phyloP scores from a whole-genome alignment of 176 grass and related monocot species.

The Raddia guianensis region DNA sequence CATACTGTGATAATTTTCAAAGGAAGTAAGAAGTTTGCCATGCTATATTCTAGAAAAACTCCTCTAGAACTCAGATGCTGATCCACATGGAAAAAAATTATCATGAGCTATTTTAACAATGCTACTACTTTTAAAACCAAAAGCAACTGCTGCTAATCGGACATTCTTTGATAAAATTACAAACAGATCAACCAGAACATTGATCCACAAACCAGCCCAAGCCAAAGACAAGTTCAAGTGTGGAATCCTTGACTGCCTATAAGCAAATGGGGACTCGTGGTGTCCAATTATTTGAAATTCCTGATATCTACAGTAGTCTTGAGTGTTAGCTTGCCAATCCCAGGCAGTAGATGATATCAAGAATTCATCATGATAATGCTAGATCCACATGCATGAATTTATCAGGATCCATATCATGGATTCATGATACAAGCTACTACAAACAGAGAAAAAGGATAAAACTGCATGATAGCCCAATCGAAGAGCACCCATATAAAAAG shows the following conservation, averaged over 20 bases:
- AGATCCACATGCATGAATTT: constrained; percentile 42
- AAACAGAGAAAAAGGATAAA: neutral
- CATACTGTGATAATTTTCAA: constrained; percentile 64
- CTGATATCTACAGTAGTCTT: constrained; percentile 3
- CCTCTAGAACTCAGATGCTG: neutral
- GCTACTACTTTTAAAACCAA: constrained; percentile 13
- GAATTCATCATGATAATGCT: constrained; percentile 39
- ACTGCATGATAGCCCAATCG: constrained; percentile 50
- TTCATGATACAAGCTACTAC: neutral
- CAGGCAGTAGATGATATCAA: constrained; percentile 10
- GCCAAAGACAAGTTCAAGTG: neutral
- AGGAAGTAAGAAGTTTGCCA: neutral
- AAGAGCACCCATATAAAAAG: neutral
- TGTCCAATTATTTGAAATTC: constrained; percentile 1
- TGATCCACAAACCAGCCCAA: neutral
- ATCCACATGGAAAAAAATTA: neutral
- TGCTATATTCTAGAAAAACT: neutral
- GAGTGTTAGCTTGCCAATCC: constrained; percentile 9
- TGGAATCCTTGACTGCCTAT: neutral
- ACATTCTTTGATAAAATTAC: neutral
- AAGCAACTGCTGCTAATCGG: neutral
- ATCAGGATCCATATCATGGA: constrained; percentile 29
- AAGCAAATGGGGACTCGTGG: constrained; percentile 1
- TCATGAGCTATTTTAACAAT: neutral
- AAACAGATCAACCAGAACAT: neutral